phyloP scores from a whole-genome alignment of 2,329 filamentous ascomycete genomes.

The Fusarium albosuccineum region DNA sequence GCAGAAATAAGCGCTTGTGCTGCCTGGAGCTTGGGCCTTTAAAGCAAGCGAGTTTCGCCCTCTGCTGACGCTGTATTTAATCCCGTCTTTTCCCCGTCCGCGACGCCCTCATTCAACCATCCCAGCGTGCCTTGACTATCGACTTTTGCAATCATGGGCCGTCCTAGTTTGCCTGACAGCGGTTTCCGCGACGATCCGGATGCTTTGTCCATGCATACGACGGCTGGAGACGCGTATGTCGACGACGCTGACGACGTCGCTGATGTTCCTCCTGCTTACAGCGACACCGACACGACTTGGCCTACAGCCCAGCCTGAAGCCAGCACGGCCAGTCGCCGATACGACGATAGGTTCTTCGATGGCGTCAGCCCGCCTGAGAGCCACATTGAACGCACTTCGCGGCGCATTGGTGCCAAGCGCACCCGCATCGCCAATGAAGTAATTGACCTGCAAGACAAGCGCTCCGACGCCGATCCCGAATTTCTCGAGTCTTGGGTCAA shows the following conservation, averaged over 20 bases:
- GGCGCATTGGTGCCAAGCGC: slow-evolving; percentile 32
- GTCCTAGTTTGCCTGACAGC: background rate
- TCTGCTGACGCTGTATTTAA: too few relatives aligned
- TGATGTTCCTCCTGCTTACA: slow-evolving; percentile 1
- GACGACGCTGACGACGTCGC: slow-evolving; percentile 18
- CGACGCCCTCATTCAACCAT: too few relatives aligned
- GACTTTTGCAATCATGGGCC: slow-evolving; percentile 12
- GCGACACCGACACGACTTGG: background rate
- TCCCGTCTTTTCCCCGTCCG: too few relatives aligned
- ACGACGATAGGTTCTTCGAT: background rate
- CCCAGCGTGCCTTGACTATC: too few relatives aligned
- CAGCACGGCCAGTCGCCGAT: background rate
- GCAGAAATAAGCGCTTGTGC: background rate
- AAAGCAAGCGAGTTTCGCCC: too few relatives aligned
- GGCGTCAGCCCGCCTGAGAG: slow-evolving; percentile 19
- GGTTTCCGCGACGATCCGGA: slow-evolving; percentile 36
- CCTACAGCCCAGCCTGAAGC: background rate
- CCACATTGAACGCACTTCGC: slow-evolving; percentile 22
- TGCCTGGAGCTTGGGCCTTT: background rate
- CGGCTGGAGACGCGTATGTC: slow-evolving; percentile 25
- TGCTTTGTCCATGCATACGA: slow-evolving; percentile 39
- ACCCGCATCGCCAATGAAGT: slow-evolving; percentile 36
- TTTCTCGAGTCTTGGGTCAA: slow-evolving; percentile 34
- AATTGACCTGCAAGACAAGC: slow-evolving; percentile 20
- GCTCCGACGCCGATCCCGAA: slow-evolving; percentile 28